Evolutionary conservation across 805 yeast species (phyloP).

Genomic region (Kluyveromyces aestuarii): DNA sequence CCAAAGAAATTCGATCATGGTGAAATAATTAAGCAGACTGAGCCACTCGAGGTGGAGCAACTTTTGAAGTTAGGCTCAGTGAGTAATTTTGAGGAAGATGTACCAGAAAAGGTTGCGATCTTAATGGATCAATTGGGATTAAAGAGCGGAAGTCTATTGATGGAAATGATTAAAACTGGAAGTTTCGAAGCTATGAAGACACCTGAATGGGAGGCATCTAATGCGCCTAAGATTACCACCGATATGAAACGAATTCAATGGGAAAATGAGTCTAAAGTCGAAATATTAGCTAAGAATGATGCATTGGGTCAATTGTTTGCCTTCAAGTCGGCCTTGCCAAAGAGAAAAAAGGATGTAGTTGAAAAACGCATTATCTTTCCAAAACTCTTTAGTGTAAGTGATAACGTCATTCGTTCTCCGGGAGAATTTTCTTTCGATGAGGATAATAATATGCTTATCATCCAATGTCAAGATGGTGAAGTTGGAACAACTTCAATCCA

Average conservation of each 20-base stretch:
- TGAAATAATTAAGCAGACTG: constrained; percentile 50
- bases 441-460: constrained; percentile 21
- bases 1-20: constrained; percentile 84
- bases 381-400: constrained; percentile 22
- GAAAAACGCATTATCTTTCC: constrained; percentile 41
- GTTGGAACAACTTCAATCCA: constrained; percentile 34
- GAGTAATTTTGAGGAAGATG: constrained; percentile 37
- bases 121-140: constrained; percentile 45
- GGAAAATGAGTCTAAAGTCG: constrained; percentile 30
- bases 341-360: constrained; percentile 28
- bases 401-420: constrained; percentile 5
- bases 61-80: constrained; percentile 23
- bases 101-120: constrained; percentile 18
- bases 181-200: not conserved
- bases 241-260: constrained; percentile 40
- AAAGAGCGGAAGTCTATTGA: constrained; percentile 54
- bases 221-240: constrained; percentile 49
- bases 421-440: constrained; percentile 27
- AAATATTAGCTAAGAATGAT: constrained; percentile 35
- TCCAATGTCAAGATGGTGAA: constrained; percentile 38
- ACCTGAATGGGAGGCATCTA: constrained; percentile 15
- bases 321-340: constrained; percentile 29
- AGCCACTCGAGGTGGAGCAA: constrained; percentile 11
- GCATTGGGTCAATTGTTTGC: constrained; percentile 52
- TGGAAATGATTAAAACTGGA: constrained; percentile 9